Percentiles rank a stretch among this genome's conserved stretches.
These are phyloP conservation scores for Echria macrotheca DNA, from an alignment of 495 filamentous ascomycete genomes.

Conservation along the genomic window DNA sequence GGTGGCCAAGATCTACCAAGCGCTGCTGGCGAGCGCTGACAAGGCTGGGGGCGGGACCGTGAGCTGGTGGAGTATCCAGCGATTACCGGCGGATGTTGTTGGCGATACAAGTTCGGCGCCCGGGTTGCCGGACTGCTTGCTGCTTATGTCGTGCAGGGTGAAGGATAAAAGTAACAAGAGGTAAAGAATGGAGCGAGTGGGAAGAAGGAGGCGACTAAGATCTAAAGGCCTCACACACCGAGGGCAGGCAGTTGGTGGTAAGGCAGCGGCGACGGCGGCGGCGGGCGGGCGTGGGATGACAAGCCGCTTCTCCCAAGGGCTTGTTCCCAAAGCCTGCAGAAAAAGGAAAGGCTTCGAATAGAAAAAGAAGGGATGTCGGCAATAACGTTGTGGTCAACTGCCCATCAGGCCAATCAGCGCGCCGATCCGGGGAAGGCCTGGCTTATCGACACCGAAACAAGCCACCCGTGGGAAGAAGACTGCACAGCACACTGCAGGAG, in stretches of 20 bases:
- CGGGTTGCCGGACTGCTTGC: too few relatives aligned
- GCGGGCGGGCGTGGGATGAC: conserved; percentile 4
- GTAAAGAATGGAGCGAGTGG: background rate
- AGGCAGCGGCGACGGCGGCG: background rate
- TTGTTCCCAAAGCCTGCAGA: background rate
- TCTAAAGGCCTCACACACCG: conserved; percentile 3
- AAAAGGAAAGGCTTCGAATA: conserved; percentile 8
- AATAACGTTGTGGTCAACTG: conserved; percentile 3
- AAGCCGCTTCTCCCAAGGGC: background rate
- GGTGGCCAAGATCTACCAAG: conserved; percentile 14
- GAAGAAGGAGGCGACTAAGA: background rate
- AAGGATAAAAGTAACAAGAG: too few relatives aligned
- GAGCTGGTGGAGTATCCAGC: too few relatives aligned
- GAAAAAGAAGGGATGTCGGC: conserved; percentile 2
- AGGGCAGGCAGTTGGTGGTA: too few relatives aligned
- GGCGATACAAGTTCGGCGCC: too few relatives aligned
- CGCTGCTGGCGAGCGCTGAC: too few relatives aligned
- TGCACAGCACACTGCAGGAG: conserved; percentile 2
- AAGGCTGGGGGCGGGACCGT: too few relatives aligned
- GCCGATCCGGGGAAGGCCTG: background rate
- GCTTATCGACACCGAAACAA: conserved; percentile 9
- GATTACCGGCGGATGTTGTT: too few relatives aligned
- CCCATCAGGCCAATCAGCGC: conserved; percentile 1
- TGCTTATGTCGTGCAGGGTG: background rate
- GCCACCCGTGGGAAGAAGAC: conserved; percentile 1